Evolutionary conservation across 441 rosid species (phyloP).

Genomic region (Viola pubescens): DNA sequence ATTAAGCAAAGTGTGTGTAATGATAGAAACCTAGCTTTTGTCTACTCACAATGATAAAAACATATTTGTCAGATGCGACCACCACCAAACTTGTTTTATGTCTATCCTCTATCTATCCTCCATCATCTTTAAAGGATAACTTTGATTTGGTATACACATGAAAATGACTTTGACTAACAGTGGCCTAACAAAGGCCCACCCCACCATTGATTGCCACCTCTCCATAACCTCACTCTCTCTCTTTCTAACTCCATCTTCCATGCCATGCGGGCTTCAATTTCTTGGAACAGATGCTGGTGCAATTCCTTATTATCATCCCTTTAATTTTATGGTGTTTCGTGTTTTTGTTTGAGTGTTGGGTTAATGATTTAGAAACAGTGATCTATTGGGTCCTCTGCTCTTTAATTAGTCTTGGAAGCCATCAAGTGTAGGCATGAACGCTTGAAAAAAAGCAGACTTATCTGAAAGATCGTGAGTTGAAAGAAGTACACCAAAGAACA

Average conservation of each 20-base stretch:
- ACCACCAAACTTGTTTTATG: constrained; percentile 16
- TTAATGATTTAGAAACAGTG: background rate
- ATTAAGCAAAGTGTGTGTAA: constrained; percentile 2
- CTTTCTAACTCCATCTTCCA: background rate
- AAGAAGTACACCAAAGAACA: background rate
- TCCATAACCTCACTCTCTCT: background rate
- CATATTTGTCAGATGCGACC: constrained; percentile 5
- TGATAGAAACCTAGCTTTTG: background rate
- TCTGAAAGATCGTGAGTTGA: background rate
- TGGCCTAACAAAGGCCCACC: constrained; percentile 5
- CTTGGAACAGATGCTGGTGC: background rate
- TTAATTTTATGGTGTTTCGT: too few species aligned
- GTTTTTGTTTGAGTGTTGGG: background rate
- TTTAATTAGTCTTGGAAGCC: background rate
- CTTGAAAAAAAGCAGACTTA: background rate
- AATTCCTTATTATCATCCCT: background rate
- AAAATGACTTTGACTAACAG: constrained; percentile 9
- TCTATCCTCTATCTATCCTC: constrained; percentile 14
- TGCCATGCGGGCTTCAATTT: background rate
- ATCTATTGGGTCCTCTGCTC: background rate
- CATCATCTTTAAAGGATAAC: constrained; percentile 10
- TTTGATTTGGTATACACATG: constrained; percentile 6
- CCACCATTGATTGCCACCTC: background rate
- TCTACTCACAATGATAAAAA: background rate
- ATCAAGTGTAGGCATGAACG: background rate